phyloP scores from a whole-genome alignment of 1,284 basidiomycete genomes.

The Puccinia coronata region DNA sequence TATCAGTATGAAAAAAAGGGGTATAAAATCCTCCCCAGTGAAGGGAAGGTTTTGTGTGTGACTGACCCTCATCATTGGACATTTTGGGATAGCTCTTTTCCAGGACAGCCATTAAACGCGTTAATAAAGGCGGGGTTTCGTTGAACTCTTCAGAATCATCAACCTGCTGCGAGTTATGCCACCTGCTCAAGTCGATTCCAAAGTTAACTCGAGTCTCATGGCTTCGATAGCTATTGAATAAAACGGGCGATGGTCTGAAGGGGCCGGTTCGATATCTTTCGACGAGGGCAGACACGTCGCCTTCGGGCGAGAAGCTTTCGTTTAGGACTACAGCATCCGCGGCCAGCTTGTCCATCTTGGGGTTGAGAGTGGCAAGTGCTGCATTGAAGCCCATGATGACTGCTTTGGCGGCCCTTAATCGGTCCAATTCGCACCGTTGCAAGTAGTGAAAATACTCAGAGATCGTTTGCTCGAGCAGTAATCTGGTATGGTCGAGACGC shows the following conservation, averaged over 20 bases:
- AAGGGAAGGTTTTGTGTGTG: neutral
- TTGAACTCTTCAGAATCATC: slow-evolving; percentile 21
- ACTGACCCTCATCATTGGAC: slow-evolving; percentile 28
- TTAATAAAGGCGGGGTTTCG: slow-evolving; percentile 22
- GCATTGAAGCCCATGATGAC: slow-evolving; percentile 49
- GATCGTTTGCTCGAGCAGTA: slow-evolving; percentile 32
- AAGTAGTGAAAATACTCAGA: slow-evolving; percentile 26
- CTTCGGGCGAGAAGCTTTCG: slow-evolving; percentile 43
- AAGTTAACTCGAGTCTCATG: slow-evolving; percentile 24
- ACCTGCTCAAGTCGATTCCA: slow-evolving; percentile 43
- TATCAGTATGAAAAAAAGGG: slow-evolving; percentile 9
- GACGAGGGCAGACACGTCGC: slow-evolving; percentile 29
- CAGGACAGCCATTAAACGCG: slow-evolving; percentile 3
- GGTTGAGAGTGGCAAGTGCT: slow-evolving; percentile 27
- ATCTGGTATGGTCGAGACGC: slow-evolving; percentile 31
- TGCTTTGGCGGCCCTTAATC: slow-evolving; percentile 42
- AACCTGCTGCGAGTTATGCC: slow-evolving; percentile 33
- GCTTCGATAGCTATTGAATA: slow-evolving; percentile 26
- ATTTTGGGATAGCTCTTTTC: slow-evolving; percentile 21
- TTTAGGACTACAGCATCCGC: slow-evolving; percentile 22
- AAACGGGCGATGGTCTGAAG: slow-evolving; percentile 28
- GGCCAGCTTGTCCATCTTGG: slow-evolving; percentile 30
- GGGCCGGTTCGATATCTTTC: slow-evolving; percentile 44
- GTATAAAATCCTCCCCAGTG: neutral
- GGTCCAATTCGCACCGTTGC: slow-evolving; percentile 44